Evolutionary conservation across 192 early-diverging fungal genomes (phyloP), one percentile per base, ranked within the genome.

Genomic region (Chytriomyces sp.): DNA sequence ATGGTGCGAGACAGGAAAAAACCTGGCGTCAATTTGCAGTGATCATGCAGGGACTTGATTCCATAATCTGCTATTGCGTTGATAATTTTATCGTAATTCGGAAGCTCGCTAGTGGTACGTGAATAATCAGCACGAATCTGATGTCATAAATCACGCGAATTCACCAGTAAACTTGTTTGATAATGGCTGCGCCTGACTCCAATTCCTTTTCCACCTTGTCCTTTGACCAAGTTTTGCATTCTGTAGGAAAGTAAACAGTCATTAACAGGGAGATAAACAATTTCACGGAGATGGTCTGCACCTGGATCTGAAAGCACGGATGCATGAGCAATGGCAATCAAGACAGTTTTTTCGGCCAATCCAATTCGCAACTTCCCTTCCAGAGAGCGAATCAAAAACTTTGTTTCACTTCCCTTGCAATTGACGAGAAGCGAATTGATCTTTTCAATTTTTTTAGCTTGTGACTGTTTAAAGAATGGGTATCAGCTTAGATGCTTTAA

Each of bases 291-390:
- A 69, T 70, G 4, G 4, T 35, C 35, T 35, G 78, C 77, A 89
- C 88, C 78, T 57, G 83, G 79, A 57, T 91, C 85, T 26, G 84
- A 85, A 49, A 92, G 64, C 3, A 94, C 90, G 64, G 91, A 86
- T 0, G 97, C 92, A 43, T 96, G 93, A n/a, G 94, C 93, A 28
- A 99, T 87, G 11, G 95, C 90, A 10, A 89, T 89, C 45, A 97
- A 87, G 20, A 99, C 91, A 0, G 96, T 96, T 78, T 94, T 89
- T 81, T 98, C 97, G 1, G 97, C 98, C 26, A 99, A 82, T 35
- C 97, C 96, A 73, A 99, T 98, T 24, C 98, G 91, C 65, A 99
- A 85, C 76, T 97, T 96, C 50, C 97, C 98, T 80, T 96, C 95
- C 48, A 96, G 79, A 20, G 92, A 93, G 61, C 94, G 82, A 59